Conservation (phyloP, 2,329 filamentous ascomycete species). For the Aureobasidium sp. region DNA sequence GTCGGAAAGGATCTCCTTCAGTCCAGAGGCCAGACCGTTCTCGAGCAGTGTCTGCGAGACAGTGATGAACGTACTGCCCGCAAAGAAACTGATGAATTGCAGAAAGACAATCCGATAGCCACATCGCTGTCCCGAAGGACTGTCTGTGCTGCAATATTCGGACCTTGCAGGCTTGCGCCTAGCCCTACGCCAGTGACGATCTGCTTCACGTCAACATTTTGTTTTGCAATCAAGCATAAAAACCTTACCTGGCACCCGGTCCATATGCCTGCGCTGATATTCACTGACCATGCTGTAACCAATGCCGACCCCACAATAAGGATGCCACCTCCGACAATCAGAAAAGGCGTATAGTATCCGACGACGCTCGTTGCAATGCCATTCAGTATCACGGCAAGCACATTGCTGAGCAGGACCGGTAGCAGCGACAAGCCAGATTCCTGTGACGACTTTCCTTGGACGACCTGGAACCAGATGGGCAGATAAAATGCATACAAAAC, state of each 20-base stretch:
- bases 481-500: constrained; percentile 35
- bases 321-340: constrained; percentile 31
- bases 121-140: constrained; percentile 30
- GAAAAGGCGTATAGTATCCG: constrained; percentile 40
- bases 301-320: constrained; percentile 37
- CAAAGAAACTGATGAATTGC: constrained; percentile 35
- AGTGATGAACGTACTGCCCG: constrained; percentile 35
- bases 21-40: constrained; percentile 34
- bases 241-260: constrained; percentile 18
- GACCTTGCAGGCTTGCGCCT: constrained; percentile 36
- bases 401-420: constrained; percentile 34
- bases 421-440: constrained; percentile 32
- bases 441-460: constrained; percentile 36
- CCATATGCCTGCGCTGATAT: constrained; percentile 15
- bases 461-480: constrained; percentile 30
- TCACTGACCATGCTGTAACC: constrained; percentile 21
- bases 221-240: neutral
- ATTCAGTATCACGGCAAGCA: constrained; percentile 31
- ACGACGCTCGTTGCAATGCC: constrained; percentile 30
- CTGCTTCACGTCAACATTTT: constrained; percentile 17
- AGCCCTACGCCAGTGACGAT: constrained; percentile 26
- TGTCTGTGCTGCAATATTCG: constrained; percentile 33
- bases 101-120: constrained; percentile 34
- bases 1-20: constrained; percentile 27
- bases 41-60: constrained; percentile 37